phyloP scores from a whole-genome alignment of 805 yeast species.

The Pichia eremophila region DNA sequence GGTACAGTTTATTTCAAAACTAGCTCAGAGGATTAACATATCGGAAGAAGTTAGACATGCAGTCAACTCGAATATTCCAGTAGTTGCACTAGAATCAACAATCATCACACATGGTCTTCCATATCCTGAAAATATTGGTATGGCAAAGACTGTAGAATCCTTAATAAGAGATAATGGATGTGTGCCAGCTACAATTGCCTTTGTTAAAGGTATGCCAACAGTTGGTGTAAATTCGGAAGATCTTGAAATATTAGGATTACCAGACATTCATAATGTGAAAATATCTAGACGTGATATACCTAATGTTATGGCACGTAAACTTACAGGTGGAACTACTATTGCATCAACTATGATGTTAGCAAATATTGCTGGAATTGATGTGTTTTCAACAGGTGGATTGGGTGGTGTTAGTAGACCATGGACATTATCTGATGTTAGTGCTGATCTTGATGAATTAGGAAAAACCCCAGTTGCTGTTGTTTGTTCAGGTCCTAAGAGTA shows the following conservation, averaged over 20 bases:
- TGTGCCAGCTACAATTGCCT: slow-evolving; percentile 79
- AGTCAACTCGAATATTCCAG: slow-evolving; percentile 44
- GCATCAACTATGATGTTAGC: slow-evolving; percentile 84
- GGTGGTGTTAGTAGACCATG: slow-evolving; percentile 88
- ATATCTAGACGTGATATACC: slow-evolving; percentile 78
- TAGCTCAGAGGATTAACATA: slow-evolving; percentile 6
- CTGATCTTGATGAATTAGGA: slow-evolving; percentile 79
- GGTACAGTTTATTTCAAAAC: neutral
- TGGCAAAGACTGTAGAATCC: slow-evolving; percentile 64
- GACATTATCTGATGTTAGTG: slow-evolving; percentile 68
- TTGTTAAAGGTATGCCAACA: slow-evolving; percentile 58
- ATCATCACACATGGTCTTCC: slow-evolving; percentile 89
- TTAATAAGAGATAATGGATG: slow-evolving; percentile 54
- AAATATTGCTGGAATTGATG: slow-evolving; percentile 62
- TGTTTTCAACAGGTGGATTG: slow-evolving; percentile 88
- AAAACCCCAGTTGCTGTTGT: slow-evolving; percentile 83
- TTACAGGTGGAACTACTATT: slow-evolving; percentile 85
- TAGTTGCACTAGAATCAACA: slow-evolving; percentile 79
- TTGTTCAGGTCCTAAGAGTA: slow-evolving; percentile 86
- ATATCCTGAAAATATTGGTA: slow-evolving; percentile 59
- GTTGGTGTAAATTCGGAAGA: slow-evolving; percentile 53
- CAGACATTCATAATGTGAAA: slow-evolving; percentile 34
- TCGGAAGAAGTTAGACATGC: slow-evolving; percentile 54
- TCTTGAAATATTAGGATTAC: slow-evolving; percentile 40
- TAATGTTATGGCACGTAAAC: slow-evolving; percentile 48